phyloP scores from a whole-genome alignment of 1,284 basidiomycete genomes.

The Xerocomus cyaneibrunnescens region DNA sequence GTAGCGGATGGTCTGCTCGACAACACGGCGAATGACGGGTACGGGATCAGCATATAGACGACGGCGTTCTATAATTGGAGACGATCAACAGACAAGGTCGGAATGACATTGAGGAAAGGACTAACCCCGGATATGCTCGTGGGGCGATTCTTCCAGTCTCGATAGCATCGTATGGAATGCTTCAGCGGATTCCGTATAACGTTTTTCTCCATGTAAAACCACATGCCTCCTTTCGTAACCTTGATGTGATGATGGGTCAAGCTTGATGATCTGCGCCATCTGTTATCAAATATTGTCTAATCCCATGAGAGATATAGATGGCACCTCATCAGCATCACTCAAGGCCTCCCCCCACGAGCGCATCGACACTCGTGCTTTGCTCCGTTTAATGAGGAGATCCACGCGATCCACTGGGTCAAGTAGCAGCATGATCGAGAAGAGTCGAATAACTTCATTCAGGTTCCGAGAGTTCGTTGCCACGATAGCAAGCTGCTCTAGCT shows the following conservation, averaged over 20 bases:
- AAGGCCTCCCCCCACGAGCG: not conserved
- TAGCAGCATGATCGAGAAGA: not conserved
- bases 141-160: not conserved
- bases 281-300: not conserved
- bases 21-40: not conserved
- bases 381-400: not conserved
- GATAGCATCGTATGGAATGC: not conserved
- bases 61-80: not conserved
- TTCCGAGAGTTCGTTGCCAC: not conserved
- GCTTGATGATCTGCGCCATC: not conserved
- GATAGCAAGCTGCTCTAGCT: not conserved
- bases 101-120: not conserved
- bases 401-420: not conserved
- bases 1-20: not conserved
- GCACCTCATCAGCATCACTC: constrained; percentile 1
- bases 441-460: not conserved
- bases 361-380: not conserved
- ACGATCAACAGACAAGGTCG: not conserved
- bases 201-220: not conserved
- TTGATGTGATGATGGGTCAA: not conserved
- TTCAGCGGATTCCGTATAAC: not conserved
- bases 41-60: not conserved
- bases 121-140: not conserved
- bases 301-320: not conserved
- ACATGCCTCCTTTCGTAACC: not conserved